These are phyloP conservation scores for Cytospora piceae DNA, from an alignment of 2,329 filamentous ascomycete genomes.

Conservation along the genomic window DNA sequence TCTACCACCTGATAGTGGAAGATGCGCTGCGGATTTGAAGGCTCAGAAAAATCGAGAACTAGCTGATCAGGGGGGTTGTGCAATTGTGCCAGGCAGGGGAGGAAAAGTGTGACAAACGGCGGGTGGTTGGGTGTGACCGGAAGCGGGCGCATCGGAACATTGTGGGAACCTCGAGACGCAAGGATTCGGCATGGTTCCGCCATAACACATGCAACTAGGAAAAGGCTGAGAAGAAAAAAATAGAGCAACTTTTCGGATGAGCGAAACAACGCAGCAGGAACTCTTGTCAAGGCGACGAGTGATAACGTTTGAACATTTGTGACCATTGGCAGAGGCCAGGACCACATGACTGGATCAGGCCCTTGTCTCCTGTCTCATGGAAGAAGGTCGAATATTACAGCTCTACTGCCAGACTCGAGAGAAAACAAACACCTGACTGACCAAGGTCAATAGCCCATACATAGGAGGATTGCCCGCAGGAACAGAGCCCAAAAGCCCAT, in stretches of 20 bases:
- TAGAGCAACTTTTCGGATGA: constrained; percentile 15
- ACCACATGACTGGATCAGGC: not conserved
- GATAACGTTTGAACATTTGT: constrained; percentile 10
- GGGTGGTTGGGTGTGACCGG: constrained; percentile 8
- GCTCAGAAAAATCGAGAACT: not conserved
- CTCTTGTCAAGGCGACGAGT: constrained; percentile 8
- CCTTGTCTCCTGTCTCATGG: not conserved
- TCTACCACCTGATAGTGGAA: not conserved
- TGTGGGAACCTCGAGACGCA: constrained; percentile 14
- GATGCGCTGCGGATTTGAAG: constrained; percentile 1
- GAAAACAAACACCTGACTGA: not conserved
- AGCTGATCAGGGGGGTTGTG: not conserved
- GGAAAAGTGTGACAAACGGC: constrained; percentile 4
- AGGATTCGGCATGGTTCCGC: constrained; percentile 11
- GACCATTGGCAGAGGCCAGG: constrained; percentile 1
- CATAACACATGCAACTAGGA: constrained; percentile 23
- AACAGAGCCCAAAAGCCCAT: not conserved
- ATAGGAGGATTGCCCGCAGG: not conserved
- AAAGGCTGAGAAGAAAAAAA: constrained; percentile 16
- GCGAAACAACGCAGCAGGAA: constrained; percentile 1
- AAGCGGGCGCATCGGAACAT: constrained; percentile 6
- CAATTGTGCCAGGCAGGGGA: constrained; percentile 1
- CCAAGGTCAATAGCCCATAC: not conserved
- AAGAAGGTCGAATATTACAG: not conserved
- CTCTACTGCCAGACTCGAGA: not conserved